phyloP scores from a whole-genome alignment of 495 filamentous ascomycete genomes.

The Xylaria scruposa region DNA sequence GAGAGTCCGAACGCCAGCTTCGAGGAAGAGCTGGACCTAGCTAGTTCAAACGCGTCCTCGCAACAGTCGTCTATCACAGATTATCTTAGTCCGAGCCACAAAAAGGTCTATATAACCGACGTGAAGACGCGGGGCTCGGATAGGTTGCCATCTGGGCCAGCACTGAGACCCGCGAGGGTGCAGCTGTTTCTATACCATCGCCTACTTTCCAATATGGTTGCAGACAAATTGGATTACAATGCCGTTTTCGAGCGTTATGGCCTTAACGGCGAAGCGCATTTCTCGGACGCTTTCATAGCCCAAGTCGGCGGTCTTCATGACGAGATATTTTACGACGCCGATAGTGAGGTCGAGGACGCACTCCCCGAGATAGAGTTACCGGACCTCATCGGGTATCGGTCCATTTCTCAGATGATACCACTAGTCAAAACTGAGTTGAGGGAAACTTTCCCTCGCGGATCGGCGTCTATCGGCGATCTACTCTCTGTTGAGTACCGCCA shows the following conservation, averaged over 20 bases:
- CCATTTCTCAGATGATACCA: slow-evolving; percentile 47
- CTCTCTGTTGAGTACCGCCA: slow-evolving; percentile 71
- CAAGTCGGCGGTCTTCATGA: slow-evolving; percentile 76
- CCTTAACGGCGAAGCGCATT: slow-evolving; percentile 65
- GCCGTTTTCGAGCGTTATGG: slow-evolving; percentile 71
- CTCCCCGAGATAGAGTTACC: slow-evolving; percentile 28
- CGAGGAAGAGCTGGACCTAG: slow-evolving; percentile 58
- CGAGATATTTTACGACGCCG: slow-evolving; percentile 54
- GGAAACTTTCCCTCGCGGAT: slow-evolving; percentile 61
- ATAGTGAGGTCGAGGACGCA: slow-evolving; percentile 31
- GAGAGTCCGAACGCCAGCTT: slow-evolving; percentile 73
- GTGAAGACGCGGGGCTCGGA: slow-evolving; percentile 79
- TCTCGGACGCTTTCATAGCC: slow-evolving; percentile 81
- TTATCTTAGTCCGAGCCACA: slow-evolving; percentile 67
- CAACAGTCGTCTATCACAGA: slow-evolving; percentile 39
- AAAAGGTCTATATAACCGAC: slow-evolving; percentile 78
- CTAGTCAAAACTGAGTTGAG: slow-evolving; percentile 56
- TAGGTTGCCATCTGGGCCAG: slow-evolving; percentile 67
- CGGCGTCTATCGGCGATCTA: slow-evolving; percentile 57
- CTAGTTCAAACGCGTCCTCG: slow-evolving; percentile 34
- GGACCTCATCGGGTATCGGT: slow-evolving; percentile 52
- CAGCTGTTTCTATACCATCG: slow-evolving; percentile 92
- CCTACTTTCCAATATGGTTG: slow-evolving; percentile 78
- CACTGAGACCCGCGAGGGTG: slow-evolving; percentile 78
- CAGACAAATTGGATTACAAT: slow-evolving; percentile 70